These are phyloP conservation scores for Fusarium begoniae DNA, from an alignment of 2,329 filamentous ascomycete species.

Conservation along the genomic window DNA sequence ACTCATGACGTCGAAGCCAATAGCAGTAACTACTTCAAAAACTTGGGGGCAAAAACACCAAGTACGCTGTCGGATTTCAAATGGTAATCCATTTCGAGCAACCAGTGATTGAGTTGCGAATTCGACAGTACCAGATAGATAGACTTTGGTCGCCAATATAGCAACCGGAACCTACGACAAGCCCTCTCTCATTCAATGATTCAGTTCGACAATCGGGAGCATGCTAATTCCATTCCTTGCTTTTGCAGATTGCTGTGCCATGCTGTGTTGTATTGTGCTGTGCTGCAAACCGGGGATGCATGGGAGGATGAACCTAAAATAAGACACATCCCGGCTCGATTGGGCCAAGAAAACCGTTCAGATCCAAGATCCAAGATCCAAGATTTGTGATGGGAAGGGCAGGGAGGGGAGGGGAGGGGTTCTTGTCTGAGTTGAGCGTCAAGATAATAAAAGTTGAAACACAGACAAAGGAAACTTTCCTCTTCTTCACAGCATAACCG, in stretches of 20 bases:
- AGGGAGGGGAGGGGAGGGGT: background rate
- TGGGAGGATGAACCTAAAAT: constrained; percentile 7
- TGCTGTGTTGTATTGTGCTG: background rate
- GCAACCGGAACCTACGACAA: background rate
- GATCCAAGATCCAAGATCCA: background rate
- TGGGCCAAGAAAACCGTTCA: background rate
- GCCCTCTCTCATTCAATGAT: background rate
- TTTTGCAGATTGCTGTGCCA: background rate
- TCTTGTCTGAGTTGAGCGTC: background rate
- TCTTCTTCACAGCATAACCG: background rate
- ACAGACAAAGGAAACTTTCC: background rate
- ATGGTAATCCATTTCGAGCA: background rate
- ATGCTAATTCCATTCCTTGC: background rate
- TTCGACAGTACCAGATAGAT: background rate
- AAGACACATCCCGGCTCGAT: background rate
- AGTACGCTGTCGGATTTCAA: background rate
- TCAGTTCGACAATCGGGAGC: background rate
- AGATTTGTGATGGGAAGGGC: no score
- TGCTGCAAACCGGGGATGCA: background rate
- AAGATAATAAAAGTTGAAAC: no score
- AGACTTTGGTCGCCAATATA: constrained; percentile 13
- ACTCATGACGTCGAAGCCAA: constrained; percentile 23
- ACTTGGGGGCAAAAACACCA: background rate
- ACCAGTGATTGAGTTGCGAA: background rate
- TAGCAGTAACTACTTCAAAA: background rate